These are phyloP conservation scores for Lactarius deliciosus DNA, from an alignment of 768 basidiomycete genomes.

Conservation along the genomic window DNA sequence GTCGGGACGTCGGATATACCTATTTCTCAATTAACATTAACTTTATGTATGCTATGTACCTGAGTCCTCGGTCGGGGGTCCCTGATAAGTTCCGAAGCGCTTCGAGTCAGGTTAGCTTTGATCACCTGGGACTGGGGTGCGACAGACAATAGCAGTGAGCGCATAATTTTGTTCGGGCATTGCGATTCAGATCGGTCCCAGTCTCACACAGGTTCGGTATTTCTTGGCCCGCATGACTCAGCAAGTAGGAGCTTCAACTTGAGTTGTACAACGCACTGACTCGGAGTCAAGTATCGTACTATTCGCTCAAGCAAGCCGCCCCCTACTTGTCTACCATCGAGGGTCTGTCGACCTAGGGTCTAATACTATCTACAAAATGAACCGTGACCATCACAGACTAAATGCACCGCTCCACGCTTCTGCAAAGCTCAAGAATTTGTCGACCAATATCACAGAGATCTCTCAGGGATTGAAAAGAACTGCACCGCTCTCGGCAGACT, in stretches of 20 bases:
- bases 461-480: neutral
- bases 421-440: neutral
- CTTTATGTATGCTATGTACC: neutral
- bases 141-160: neutral
- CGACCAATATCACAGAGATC: neutral
- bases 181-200: too few relatives aligned
- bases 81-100: neutral
- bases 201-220: too few relatives aligned
- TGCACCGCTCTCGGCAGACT: neutral
- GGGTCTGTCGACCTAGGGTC: neutral
- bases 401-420: neutral
- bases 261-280: neutral
- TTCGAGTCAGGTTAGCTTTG: neutral
- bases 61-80: neutral
- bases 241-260: neutral
- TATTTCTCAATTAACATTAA: slow-evolving; percentile 4
- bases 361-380: neutral
- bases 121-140: neutral
- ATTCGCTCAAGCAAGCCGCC: neutral
- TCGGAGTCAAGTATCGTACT: neutral
- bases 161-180: neutral
- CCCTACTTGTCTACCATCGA: neutral
- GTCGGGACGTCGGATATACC: neutral
- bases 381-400: neutral
- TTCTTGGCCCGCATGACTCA: neutral